Base-by-base conservation (phyloP, 2,329 filamentous ascomycete genomes). In the Cladosporium sp. region DNA sequence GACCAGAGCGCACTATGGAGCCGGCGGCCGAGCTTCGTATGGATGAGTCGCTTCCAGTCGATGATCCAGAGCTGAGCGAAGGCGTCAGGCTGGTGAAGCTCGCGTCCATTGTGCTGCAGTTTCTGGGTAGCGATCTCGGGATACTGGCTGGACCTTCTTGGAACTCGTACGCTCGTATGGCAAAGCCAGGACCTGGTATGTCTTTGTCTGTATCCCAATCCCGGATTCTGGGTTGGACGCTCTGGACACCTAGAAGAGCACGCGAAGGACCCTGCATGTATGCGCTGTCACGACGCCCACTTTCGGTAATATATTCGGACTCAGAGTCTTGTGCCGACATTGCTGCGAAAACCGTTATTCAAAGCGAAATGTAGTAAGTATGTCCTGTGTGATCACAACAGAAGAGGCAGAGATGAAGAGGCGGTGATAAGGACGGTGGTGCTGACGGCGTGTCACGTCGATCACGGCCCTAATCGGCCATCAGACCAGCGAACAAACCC, bases 221-320 rank as follows among this genome's bases (percentile, higher is more conserved):
- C 36, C 57, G 49, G 24, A 64, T 47, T 52, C 34, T 64, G 34
- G 51, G 34, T 30, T 26, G 61, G 26, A 44, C 51, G 11, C n/a
- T 47, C 18, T 62, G 61, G 24, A 52, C 32, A 10, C 26, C 49
- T 24, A 57, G 36, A 26, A 47, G 36, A 36, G 34, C 36, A 26
- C 30, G 51, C 24, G 51, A 57, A 44, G 51, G 57, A 47, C 61
- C 61, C 61, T 64, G 61, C 61, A 55, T 64, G 49, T 28, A 57
- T 64, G 61, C 61, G 61, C 61, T 64, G 61, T 55, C 61, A 64
- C 61, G 34, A 47, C 51, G 61, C 61, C 61, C 61, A 64, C 61
- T 64, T 64, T 44, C 61, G 61, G 61, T 57, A 64, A 30, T 44
- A 38, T 57, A 44, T 32, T 64, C 61, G 51, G 61, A 64, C 34